These are phyloP conservation scores for Botryotinia calthae DNA, from an alignment of 2,329 filamentous ascomycete species.

Conservation along the genomic window DNA sequence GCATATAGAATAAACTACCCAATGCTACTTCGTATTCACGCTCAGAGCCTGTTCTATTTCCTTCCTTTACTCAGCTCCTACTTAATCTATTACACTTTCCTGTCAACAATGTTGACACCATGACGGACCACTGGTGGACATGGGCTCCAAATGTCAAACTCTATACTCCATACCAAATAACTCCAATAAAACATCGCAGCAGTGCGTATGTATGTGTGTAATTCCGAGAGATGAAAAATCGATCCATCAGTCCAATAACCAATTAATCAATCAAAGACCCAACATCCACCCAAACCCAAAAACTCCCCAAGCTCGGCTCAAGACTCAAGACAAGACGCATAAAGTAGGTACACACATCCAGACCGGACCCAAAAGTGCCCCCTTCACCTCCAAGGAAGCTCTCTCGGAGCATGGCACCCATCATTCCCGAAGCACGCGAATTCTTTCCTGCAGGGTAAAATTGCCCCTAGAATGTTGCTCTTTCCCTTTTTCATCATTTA, in stretches of 20 bases:
- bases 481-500: background rate
- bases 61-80: background rate
- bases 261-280: background rate
- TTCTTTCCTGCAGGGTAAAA: background rate
- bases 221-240: background rate
- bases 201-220: background rate
- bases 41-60: background rate
- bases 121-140: background rate
- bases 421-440: background rate
- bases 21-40: background rate
- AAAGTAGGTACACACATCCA: background rate
- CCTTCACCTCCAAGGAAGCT: background rate
- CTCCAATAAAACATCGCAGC: background rate
- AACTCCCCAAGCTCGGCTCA: background rate
- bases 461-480: background rate
- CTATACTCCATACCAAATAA: background rate
- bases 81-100: background rate
- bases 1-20: background rate
- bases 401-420: background rate
- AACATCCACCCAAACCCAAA: background rate
- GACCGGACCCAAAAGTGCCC: background rate
- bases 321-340: background rate
- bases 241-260: background rate
- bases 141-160: background rate
- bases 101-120: background rate